Base-by-base conservation (phyloP, 768 basidiomycete species). In the Russula vinacea region DNA sequence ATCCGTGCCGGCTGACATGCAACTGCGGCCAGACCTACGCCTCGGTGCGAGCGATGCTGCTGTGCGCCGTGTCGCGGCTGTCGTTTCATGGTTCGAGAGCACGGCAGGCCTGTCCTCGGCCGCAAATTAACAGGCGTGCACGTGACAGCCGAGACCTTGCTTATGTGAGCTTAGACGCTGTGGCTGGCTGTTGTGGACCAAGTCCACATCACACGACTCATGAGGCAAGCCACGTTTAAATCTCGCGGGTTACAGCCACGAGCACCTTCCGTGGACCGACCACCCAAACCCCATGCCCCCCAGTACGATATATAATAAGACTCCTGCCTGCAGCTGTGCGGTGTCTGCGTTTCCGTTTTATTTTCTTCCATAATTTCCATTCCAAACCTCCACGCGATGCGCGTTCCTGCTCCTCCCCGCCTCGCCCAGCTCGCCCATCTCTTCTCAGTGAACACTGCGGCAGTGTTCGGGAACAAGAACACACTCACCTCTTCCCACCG, bases 61-160 rank as follows among this genome's bases (percentile, higher is more conserved):
- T 9, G 87, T 92, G 16, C 79, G 83, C 60, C 86, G 80, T 63
- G 90, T 93, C 0, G 82, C 85, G 0, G 75, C 78, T 19, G 78
- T 90, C 35, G 89, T 85, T 2, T 70, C 71, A 6, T 92, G 90
- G 90, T 88, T 92, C 63, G 83, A 90, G 73, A 71, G 71, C n/a
- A 84, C 87, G 78, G 87, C 88, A 4, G 89, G 89, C 0, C 74
- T 90, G 37, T 22, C 22, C 53, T 22, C 35, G n/a, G 35, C n/a
- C 10, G 11, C 5, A 16, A 49, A 26, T 13, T 16, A 22, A 49
- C 22, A 1, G 13, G 13, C 24, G 1, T 6, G 32, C 51, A 52
- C 51, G 51, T 52, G 52, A 54, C 0, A 33, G 16, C 1, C 6
- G 8, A 7, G 17, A 29, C 26, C 29, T 24, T 13, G 49, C 14